Evolutionary conservation across 2,329 filamentous ascomycete genomes (phyloP), one percentile per base, ranked within the genome.

Genomic region (Colletotrichum scovillei): DNA sequence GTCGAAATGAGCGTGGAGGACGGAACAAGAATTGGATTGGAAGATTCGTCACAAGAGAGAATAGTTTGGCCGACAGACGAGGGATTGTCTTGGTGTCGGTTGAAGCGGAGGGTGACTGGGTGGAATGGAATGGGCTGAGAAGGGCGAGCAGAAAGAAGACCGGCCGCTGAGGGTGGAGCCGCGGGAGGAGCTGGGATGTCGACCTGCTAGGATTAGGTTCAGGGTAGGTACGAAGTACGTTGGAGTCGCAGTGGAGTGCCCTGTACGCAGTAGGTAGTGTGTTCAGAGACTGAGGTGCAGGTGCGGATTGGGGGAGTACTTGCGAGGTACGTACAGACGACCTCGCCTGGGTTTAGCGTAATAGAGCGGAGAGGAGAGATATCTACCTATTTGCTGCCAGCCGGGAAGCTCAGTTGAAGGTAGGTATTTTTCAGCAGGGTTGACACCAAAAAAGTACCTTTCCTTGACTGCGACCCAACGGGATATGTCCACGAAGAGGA

Each of bases 101-200:
- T 52, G 71, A 65, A 52, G 58, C 52, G 69, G 60, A 73, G 70
- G 60, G 67, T 66, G 56, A 65, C 30, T 56, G 60, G 42, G 35
- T 63, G 64, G 69, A 72, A 57, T 35, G 49, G 49, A 66, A 66
- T 60, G 71, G 67, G 67, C 71, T 71, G 71, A 73, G 65, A 55
- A 72, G 71, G 57, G 71, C 67, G 70, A 71, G 71, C 55, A 73
- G 62, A 73, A 70, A 52, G 67, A 71, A 73, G 71, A 63, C 56
- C 56, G 56, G 63, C 56, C 35, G 55, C 67, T 60, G 70, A 38
- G 26, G 56, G 70, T 73, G 70, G 67, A 73, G 55, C 53, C 67
- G 67, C 60, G 70, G 70, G 67, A 73, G 67, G 71, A 73, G 71
- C 71, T 73, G 71, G 71, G 71, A 73, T 73, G 22, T n/a, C 55